Evolutionary conservation across 2,329 filamentous ascomycete species (phyloP).

Genomic region (Leptographium lundbergii): DNA sequence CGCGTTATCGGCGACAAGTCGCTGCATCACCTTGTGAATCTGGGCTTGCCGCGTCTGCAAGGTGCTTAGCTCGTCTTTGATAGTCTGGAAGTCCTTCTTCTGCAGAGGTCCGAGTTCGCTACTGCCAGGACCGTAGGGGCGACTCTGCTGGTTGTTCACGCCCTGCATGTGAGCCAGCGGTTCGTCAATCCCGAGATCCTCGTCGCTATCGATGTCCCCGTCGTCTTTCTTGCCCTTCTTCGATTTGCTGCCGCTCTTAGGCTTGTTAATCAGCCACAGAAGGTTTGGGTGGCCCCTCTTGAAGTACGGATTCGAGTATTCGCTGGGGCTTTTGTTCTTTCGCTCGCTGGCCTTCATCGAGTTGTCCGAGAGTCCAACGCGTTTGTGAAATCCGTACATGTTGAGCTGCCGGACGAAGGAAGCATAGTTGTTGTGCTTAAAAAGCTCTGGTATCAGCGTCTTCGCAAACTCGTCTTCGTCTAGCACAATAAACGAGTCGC

Average conservation of each 20-base stretch:
- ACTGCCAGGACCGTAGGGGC: conserved; percentile 15
- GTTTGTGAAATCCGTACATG: conserved; percentile 98
- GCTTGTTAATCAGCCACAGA: conserved; percentile 92
- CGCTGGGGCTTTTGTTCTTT: conserved; percentile 95
- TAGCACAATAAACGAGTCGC: conserved; percentile 89
- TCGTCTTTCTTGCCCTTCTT: conserved; percentile 50
- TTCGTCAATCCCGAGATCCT: conserved; percentile 49
- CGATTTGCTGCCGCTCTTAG: conserved; percentile 56
- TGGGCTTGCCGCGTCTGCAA: conserved; percentile 77
- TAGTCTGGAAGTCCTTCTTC: conserved; percentile 61
- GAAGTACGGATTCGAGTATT: conserved; percentile 96
- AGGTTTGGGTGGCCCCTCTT: conserved; percentile 84
- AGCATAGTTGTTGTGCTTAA: conserved; percentile 98
- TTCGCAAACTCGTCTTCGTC: conserved; percentile 99
- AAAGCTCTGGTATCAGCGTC: conserved; percentile 88
- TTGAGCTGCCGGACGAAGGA: conserved; percentile 93
- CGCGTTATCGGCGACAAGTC: conserved; percentile 74
- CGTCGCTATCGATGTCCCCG: conserved; percentile 59
- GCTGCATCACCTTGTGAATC: conserved; percentile 71
- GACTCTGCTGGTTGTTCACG: conserved; percentile 6
- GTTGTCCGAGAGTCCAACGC: conserved; percentile 84
- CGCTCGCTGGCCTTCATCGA: conserved; percentile 95
- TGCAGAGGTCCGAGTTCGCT: conserved; percentile 35
- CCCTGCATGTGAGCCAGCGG: conserved; percentile 11
- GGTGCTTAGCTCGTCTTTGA: conserved; percentile 69